These are phyloP conservation scores for Trifolium pratense DNA, from an alignment of 306 rosid species.

Conservation along the genomic window DNA sequence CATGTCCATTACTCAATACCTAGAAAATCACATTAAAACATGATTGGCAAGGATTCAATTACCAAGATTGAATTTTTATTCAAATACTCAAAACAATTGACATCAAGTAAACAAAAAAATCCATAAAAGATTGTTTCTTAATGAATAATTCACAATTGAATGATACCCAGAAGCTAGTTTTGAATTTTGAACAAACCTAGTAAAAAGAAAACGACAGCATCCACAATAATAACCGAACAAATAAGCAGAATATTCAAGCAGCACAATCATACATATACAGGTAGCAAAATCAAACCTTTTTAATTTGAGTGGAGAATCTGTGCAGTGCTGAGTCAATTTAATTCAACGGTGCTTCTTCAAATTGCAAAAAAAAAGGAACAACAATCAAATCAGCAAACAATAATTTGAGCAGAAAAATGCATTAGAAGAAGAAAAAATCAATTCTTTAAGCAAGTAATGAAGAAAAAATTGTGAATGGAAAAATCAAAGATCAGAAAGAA, in stretches of 20 bases:
- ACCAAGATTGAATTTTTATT: conserved; percentile 16
- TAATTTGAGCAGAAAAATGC: conserved; percentile 20
- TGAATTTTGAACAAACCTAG: conserved; percentile 38
- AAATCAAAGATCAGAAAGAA: conserved; percentile 56
- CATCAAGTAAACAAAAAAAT: conserved; percentile 29
- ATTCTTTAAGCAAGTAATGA: conserved; percentile 21
- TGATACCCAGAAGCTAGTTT: conserved; percentile 28
- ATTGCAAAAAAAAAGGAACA: conserved; percentile 41
- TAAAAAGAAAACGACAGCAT: conserved; percentile 9
- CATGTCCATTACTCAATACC: conserved; percentile 24
- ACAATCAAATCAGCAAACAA: conserved; percentile 44
- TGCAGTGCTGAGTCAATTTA: conserved; percentile 56
- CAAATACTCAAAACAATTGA: conserved; percentile 32
- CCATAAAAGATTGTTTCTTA: conserved; percentile 11
- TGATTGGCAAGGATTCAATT: conserved; percentile 16
- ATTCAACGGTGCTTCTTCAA: conserved; percentile 45
- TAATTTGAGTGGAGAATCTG: conserved; percentile 42
- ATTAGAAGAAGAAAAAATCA: conserved; percentile 44
- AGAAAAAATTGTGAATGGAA: conserved; percentile 24
- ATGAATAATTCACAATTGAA: conserved; percentile 34
- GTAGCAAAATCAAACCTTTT: conserved; percentile 48
- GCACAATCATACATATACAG: conserved; percentile 33
- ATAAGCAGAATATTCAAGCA: conserved; percentile 45
- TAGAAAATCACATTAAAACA: conserved; percentile 24
- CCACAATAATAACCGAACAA: conserved; percentile 32